Evolutionary conservation across 164 flowering plant genomes (phyloP), one percentile per base, ranked within the genome.

Genomic region (Pachysandra terminalis): DNA sequence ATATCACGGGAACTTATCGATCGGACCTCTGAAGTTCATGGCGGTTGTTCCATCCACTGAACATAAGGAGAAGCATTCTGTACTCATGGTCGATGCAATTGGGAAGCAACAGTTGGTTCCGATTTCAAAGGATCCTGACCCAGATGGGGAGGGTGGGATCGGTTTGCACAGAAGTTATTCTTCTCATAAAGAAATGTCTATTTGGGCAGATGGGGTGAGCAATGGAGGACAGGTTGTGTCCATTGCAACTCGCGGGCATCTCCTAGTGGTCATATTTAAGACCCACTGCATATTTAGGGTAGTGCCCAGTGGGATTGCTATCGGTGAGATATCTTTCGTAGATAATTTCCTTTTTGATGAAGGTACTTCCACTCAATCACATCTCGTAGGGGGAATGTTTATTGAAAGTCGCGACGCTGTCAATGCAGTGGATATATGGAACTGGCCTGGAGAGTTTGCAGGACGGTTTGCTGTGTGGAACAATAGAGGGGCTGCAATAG

Each of bases 1-100:
- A 58, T 82, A 84, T 77, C 90, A 88, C 75, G 98, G 95, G 66
- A 79, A 71, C 71, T 80, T 87, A 59, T 76, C 90, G 23, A 78
- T 85, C 63, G 96, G 93, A 62, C 85, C 83, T 4, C 71, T 88
- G 68, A 87, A 79, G 75, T 89, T 77, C 78, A 81, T 91, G 88
- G 75, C 70, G 48, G 62, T 93, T n/a, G 81, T 89, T 67, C 68
- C 81, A 37, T 72, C 85, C 40, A 52, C 49, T 51, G 86, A 78
- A 25, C 79, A 87, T 45, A 61, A 48, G 53, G 85, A 76, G 69
- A 81, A 72, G 25, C 79, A 80, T 48, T 82, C 71, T 56, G 84
- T 77, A 10, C 53, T 88, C 27, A 37, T 96, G 66, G 74, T 73
- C 72, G 96, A 93, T 81, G 81, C 83, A 15, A 65, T 64, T 75